phyloP scores from a whole-genome alignment of 1,284 basidiomycete species.

The Cutaneotrichosporon curvatum region DNA sequence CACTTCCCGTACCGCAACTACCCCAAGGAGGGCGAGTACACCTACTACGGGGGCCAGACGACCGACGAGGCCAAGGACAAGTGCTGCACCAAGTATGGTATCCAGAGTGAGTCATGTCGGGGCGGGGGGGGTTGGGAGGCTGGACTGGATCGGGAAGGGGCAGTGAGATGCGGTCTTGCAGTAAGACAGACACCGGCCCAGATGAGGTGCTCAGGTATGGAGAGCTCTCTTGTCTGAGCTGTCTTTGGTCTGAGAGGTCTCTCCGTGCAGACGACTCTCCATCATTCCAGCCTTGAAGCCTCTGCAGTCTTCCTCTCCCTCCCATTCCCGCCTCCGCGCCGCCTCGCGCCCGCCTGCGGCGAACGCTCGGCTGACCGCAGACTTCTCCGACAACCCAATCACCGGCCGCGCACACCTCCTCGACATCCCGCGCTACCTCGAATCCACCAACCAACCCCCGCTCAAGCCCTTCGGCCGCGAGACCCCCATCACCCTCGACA shows the following conservation, averaged over 20 bases:
- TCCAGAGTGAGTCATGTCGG: slow-evolving; percentile 9
- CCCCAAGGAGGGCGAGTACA: slow-evolving; percentile 11
- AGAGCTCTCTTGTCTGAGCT: too few species aligned
- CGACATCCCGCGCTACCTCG: slow-evolving; percentile 28
- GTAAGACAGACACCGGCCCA: too few species aligned
- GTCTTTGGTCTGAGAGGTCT: too few species aligned
- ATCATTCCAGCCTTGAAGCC: too few species aligned
- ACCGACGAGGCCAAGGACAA: slow-evolving; percentile 7
- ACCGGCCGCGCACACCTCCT: slow-evolving; percentile 16
- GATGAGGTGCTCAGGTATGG: too few species aligned
- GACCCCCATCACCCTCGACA: slow-evolving; percentile 25
- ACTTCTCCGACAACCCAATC: slow-evolving; percentile 17
- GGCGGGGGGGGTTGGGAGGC: too few species aligned
- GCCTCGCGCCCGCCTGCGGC: too few species aligned
- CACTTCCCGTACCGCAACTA: slow-evolving; percentile 31
- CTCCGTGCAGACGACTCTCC: too few species aligned
- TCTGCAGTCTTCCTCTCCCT: too few species aligned
- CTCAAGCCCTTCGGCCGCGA: slow-evolving; percentile 33
- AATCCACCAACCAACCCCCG: slow-evolving; percentile 34
- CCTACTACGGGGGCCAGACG: slow-evolving; percentile 13
- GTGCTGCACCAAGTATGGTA: slow-evolving; percentile 6
- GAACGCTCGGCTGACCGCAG: slow-evolving; percentile 1
- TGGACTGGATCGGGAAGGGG: too few species aligned
- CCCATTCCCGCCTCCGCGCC: too few species aligned
- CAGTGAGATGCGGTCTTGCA: too few species aligned